Evolutionary conservation across 2,329 filamentous ascomycete genomes (phyloP), one percentile per base, ranked within the genome.

Genomic region (Ophiostoma triangulosporum): DNA sequence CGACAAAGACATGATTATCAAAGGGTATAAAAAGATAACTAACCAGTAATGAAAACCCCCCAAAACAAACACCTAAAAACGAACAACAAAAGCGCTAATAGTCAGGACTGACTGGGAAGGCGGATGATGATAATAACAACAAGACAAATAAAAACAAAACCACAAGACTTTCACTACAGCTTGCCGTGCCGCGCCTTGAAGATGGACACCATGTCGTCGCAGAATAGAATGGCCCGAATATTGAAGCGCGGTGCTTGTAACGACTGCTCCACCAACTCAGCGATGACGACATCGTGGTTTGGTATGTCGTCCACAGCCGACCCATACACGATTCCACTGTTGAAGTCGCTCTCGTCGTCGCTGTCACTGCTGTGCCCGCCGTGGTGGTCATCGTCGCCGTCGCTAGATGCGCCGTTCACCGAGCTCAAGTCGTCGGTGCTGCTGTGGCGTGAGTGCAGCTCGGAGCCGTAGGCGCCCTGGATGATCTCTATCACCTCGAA

Each of bases 151-250:
- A 33, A 8, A 33, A 3, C 15, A 4, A 12, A 33, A 6, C 31
- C 11, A 33, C 31, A 33, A 6, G 29, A 31, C 11, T 4, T 35
- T 35, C 17, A 22, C 45, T 62, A 75, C 54, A 74, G 62, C 61
- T 64, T 66, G 17, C 77, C 81, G 66, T 87, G 82, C 56, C 86
- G 76, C 31, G 84, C 84, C 65, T 84, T 86, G 69, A 91, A 91
- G 55, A 91, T 83, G 27, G 84, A 81, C 52, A 88, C 80, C 66
- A 88, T 87, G 64, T 91, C 86, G 64, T 91, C 87, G 62, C 88
- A 90, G 66, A 88, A 91, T 57, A 90, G 67, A n/a, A n/a, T n/a
- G n/a, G n/a, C n/a, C n/a, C n/a, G 73, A 59, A 91, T 69, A 53
- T 62, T n/a, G 6, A 48, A 3, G 7, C 29, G 29, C 8, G 46